A percentile compares a stretch with the other conserved stretches of the same genome.
Conservation (phyloP, 805 yeast genomes). For the Pichia occidentalis region DNA sequence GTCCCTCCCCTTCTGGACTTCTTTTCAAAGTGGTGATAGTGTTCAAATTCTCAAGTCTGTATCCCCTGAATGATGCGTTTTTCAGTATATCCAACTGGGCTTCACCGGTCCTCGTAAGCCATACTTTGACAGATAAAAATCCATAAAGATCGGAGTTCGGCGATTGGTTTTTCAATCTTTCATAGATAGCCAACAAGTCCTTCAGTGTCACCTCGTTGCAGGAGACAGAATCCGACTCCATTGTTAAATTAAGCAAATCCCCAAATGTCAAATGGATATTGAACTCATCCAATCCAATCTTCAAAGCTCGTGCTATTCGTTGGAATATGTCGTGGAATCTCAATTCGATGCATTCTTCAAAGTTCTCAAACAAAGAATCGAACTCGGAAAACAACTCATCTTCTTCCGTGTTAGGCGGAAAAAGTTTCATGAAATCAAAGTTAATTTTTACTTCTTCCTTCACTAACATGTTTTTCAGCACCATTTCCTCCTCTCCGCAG, state of each 20-base stretch:
- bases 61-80: background rate
- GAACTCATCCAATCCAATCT: background rate
- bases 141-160: slow-evolving; percentile 10
- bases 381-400: slow-evolving; percentile 22
- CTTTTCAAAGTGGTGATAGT: background rate
- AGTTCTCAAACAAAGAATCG: slow-evolving; percentile 17
- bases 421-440: slow-evolving; percentile 22
- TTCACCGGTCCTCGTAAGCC: background rate
- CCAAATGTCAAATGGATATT: slow-evolving; percentile 15
- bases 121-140: slow-evolving; percentile 7
- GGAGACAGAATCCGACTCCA: slow-evolving; percentile 23
- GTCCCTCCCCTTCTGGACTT: background rate
- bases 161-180: slow-evolving; percentile 16
- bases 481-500: too few relatives aligned
- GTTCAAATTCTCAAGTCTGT: slow-evolving; percentile 3
- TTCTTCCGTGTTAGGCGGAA: slow-evolving; percentile 18
- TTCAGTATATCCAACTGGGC: slow-evolving; percentile 2
- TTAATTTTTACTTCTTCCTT: slow-evolving; percentile 4
- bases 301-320: slow-evolving; percentile 5
- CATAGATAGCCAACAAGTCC: slow-evolving; percentile 20
- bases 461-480: background rate
- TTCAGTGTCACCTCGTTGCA: slow-evolving; percentile 14
- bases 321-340: slow-evolving; percentile 13
- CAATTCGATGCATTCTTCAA: slow-evolving; percentile 11
- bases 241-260: slow-evolving; percentile 19